Percentiles rank a stretch among this genome's conserved stretches.
Conservation (phyloP, 805 yeast genomes). For the Aciculoconidium aculeatum region DNA sequence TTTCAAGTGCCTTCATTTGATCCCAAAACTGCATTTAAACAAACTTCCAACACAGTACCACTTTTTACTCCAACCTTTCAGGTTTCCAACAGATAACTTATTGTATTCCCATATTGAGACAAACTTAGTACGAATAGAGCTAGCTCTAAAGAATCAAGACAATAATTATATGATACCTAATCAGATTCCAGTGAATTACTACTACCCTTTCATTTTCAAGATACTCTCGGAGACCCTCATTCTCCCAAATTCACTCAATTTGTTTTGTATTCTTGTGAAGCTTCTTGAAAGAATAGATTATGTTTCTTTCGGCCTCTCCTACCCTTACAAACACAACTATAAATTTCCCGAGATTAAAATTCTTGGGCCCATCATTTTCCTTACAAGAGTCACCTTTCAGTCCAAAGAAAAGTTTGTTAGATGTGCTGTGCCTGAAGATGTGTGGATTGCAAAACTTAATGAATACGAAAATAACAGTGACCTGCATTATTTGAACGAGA, state of each 20-base stretch:
- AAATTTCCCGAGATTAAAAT: constrained; percentile 37
- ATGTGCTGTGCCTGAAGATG: constrained; percentile 8
- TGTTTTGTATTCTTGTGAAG: constrained; percentile 32
- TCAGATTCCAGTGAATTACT: constrained; percentile 17
- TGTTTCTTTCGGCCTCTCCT: too few species aligned
- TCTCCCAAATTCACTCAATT: constrained; percentile 43
- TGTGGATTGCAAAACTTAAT: constrained; percentile 15
- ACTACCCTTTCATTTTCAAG: constrained; percentile 35
- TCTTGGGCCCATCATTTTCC: constrained; percentile 24
- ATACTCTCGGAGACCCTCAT: constrained; percentile 38
- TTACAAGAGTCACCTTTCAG: constrained; percentile 27
- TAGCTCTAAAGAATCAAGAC: too few species aligned
- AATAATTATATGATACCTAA: constrained; percentile 2
- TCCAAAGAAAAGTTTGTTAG: constrained; percentile 8
- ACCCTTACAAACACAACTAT: not conserved
- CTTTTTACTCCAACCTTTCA: constrained; percentile 32
- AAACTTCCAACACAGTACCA: constrained; percentile 35
- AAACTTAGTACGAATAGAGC: constrained; percentile 9
- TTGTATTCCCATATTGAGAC: constrained; percentile 19
- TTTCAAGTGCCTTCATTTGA: constrained; percentile 29
- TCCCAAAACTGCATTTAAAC: constrained; percentile 35
- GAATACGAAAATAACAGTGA: constrained; percentile 16
- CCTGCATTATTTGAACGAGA: constrained; percentile 9
- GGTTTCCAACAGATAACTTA: constrained; percentile 34
- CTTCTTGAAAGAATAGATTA: too few species aligned